Conservation (phyloP, 768 basidiomycete genomes). For the Trichaptum fuscoviolaceum region DNA sequence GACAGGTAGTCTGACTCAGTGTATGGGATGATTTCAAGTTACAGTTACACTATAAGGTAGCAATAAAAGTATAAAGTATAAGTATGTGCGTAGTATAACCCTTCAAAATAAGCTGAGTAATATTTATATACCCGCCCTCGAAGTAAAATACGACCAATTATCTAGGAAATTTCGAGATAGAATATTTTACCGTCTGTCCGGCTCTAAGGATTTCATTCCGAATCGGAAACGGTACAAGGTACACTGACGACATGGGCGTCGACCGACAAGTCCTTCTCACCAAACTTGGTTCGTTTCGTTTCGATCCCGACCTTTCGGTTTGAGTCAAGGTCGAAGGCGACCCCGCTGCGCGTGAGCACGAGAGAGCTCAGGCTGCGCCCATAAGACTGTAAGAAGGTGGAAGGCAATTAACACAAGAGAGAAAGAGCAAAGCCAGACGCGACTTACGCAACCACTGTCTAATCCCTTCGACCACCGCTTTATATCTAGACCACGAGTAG, state of each 20-base stretch:
- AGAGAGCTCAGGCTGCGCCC: slow-evolving; percentile 60
- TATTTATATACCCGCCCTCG: no score
- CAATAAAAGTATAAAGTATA: no score
- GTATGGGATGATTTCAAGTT: no score
- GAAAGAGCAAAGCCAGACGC: neutral
- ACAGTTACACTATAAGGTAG: no score
- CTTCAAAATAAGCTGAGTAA: no score
- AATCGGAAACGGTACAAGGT: neutral
- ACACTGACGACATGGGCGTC: neutral
- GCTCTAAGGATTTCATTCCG: neutral
- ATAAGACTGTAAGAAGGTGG: slow-evolving; percentile 39
- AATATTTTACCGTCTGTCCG: no score
- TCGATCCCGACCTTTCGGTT: neutral
- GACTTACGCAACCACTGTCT: slow-evolving; percentile 80
- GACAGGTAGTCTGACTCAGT: no score
- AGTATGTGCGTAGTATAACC: no score
- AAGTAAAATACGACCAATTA: no score
- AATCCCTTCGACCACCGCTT: slow-evolving; percentile 82
- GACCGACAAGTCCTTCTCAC: neutral
- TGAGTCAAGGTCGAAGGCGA: neutral
- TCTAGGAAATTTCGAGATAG: no score
- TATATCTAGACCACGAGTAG: slow-evolving; percentile 73
- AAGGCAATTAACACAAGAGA: slow-evolving; percentile 8
- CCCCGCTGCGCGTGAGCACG: slow-evolving; percentile 34
- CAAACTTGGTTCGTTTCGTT: neutral